A percentile compares a stretch with the other conserved stretches of the same genome.
Conservation (phyloP, 768 basidiomycete species). For the Plicaturopsis crispa region DNA sequence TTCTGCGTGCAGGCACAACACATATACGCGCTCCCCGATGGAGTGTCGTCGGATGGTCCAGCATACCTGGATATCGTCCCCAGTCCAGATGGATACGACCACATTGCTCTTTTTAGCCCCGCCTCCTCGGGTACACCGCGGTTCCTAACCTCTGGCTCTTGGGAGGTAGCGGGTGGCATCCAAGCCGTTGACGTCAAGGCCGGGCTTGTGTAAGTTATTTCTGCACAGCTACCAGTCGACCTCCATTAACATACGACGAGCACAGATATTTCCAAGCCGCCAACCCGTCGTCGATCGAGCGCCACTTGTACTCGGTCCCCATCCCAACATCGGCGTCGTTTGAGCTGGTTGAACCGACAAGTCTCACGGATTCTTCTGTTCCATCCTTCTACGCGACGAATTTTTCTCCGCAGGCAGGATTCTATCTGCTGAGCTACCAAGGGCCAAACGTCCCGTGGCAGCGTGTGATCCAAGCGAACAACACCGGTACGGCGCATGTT, state of each 20-base stretch:
- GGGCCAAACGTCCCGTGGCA: slow-evolving; percentile 90
- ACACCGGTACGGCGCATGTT: slow-evolving; percentile 35
- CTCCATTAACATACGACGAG: slow-evolving; percentile 25
- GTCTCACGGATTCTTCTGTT: slow-evolving; percentile 43
- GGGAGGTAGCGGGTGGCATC: slow-evolving; percentile 83
- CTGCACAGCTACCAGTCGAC: no score
- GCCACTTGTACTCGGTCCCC: slow-evolving; percentile 76
- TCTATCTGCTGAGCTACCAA: slow-evolving; percentile 71
- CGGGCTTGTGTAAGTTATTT: slow-evolving; percentile 57
- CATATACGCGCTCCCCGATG: slow-evolving; percentile 48
- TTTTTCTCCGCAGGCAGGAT: slow-evolving; percentile 85
- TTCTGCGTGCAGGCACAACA: no score
- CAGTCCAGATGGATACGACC: slow-evolving; percentile 74
- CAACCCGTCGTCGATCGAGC: slow-evolving; percentile 70
- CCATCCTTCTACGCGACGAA: slow-evolving; percentile 54
- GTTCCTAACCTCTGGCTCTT: slow-evolving; percentile 81
- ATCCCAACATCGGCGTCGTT: slow-evolving; percentile 41
- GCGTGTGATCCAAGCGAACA: slow-evolving; percentile 54
- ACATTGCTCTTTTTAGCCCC: slow-evolving; percentile 88
- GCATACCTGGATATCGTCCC: slow-evolving; percentile 93
- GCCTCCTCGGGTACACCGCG: slow-evolving; percentile 58
- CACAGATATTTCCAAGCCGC: slow-evolving; percentile 85
- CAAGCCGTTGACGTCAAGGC: slow-evolving; percentile 61
- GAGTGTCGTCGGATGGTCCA: slow-evolving; percentile 29
- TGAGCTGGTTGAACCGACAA: slow-evolving; percentile 28